Base-by-base conservation (phyloP, 1,139 yeast genomes). In the Sugiyamaella grinbergsii region DNA sequence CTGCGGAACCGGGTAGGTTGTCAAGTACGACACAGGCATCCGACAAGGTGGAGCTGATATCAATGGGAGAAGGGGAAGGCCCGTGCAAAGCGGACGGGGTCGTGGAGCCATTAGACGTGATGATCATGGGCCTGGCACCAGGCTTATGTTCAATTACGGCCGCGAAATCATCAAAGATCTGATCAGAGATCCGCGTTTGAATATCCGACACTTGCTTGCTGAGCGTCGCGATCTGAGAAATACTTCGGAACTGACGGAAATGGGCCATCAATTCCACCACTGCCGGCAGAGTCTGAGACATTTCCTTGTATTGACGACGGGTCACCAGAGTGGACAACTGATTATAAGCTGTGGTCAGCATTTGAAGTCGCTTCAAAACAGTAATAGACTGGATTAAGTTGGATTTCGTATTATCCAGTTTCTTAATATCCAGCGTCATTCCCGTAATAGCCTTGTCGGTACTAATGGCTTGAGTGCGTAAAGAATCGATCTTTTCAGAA, bases 301-400 rank as follows among this genome's bases (percentile, higher is more conserved):
- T 84, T 54, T 85, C 87, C 19, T 76, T 71, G 67, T 89, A 93
- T 49, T 82, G 75, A 44, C 77, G 72, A 20, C 68, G 69, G 3
- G 68, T 64, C 1, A 83, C 71, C 47, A 79, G 71, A 4, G 69
- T 65, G 23, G 77, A 77, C 48, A 93, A 75, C 53, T 81, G 82
- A 44, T 82, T 82, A 64, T 85, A 85, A 11, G 96, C 94, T 29
- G 82, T 82, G 2, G 88, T 77, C 49, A 93, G 74, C 86, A 91
- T 91, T 63, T 90, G 96, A 32, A 94, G 75, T 54, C 96, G 77
- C 62, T 93, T 87, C 55, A 93, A 75, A 31, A 91, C 81, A 1
- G 95, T 89, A 86, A 93, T 87, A 11, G 94, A 81, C 31, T 81
- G 74, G 2, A 89, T 91, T 48, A 93, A 72, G 65, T 93, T 93